These are phyloP conservation scores for Talaromyces sp. DNA, from an alignment of 2,329 filamentous ascomycete species.

Conservation along the genomic window DNA sequence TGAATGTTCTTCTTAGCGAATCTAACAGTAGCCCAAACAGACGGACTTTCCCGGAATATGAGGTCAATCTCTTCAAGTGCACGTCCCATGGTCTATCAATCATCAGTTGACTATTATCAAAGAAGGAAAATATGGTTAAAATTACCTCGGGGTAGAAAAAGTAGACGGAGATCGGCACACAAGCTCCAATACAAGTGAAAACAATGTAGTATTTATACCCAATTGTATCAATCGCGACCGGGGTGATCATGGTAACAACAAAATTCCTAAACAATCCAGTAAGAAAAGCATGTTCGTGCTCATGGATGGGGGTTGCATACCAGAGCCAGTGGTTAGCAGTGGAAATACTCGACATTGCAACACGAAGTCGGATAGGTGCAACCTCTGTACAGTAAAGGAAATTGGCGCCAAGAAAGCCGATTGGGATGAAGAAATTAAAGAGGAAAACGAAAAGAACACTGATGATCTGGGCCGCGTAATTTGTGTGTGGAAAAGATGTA, in stretches of 20 bases:
- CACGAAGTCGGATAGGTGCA: constrained; percentile 9
- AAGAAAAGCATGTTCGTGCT: background rate
- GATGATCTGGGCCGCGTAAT: constrained; percentile 8
- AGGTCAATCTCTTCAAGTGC: constrained; percentile 10
- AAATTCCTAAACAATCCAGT: constrained; percentile 3
- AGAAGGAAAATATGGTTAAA: background rate
- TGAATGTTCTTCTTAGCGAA: constrained; percentile 2
- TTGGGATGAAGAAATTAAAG: constrained; percentile 12
- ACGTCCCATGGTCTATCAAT: constrained; percentile 2
- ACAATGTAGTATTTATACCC: constrained; percentile 11
- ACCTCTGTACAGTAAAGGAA: constrained; percentile 14
- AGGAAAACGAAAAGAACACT: constrained; percentile 11
- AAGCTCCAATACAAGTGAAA: constrained; percentile 13
- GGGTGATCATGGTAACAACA: constrained; percentile 14
- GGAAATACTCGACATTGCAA: constrained; percentile 12
- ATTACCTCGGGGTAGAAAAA: constrained; percentile 18
- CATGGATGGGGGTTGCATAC: background rate
- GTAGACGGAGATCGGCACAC: constrained; percentile 11
- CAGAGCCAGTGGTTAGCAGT: constrained; percentile 13
- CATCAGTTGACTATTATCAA: background rate
- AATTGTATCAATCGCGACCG: constrained; percentile 9
- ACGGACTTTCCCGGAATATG: constrained; percentile 11
- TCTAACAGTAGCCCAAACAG: constrained; percentile 9
- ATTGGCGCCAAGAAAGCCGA: constrained; percentile 9
- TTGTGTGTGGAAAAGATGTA: constrained; percentile 7